These are phyloP conservation scores for Tetrapisispora taiwanensis DNA, from an alignment of 805 yeast genomes.

Conservation along the genomic window DNA sequence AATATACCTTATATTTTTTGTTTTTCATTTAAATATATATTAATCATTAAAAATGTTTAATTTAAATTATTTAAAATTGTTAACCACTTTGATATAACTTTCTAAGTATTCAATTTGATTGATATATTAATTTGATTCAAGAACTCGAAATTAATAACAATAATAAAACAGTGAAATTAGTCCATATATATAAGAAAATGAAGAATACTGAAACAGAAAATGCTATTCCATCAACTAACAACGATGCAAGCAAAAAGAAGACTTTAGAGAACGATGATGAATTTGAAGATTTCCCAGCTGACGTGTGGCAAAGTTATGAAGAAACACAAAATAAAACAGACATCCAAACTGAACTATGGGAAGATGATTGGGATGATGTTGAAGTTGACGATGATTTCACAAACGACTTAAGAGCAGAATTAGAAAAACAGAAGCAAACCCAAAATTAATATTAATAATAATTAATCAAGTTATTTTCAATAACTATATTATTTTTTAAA, in stretches of 20 bases:
- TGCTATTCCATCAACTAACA: neutral
- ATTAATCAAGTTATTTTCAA: neutral
- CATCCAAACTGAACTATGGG: slow-evolving; percentile 68
- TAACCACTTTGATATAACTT: too few species aligned
- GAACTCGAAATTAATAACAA: too few species aligned
- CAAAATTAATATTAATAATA: slow-evolving; percentile 1
- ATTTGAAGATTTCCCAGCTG: slow-evolving; percentile 93
- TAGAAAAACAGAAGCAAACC: slow-evolving; percentile 19
- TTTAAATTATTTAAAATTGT: too few species aligned
- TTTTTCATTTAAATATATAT: too few species aligned
- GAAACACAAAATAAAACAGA: slow-evolving; percentile 35
- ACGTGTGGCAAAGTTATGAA: slow-evolving; percentile 64
- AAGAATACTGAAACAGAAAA: neutral
- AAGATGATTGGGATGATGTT: slow-evolving; percentile 96
- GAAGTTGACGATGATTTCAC: slow-evolving; percentile 88
- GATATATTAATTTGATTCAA: too few species aligned
- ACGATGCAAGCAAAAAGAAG: slow-evolving; percentile 7
- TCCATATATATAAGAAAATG: neutral
- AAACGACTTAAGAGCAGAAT: slow-evolving; percentile 49
- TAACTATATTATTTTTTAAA: neutral
- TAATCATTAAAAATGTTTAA: too few species aligned
- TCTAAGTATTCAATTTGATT: too few species aligned
- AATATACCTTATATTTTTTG: too few species aligned
- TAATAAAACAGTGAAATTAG: too few species aligned
- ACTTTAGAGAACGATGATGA: slow-evolving; percentile 93